Base-by-base conservation (phyloP, 805 yeast species). In the Candida pseudofarinosa region DNA sequence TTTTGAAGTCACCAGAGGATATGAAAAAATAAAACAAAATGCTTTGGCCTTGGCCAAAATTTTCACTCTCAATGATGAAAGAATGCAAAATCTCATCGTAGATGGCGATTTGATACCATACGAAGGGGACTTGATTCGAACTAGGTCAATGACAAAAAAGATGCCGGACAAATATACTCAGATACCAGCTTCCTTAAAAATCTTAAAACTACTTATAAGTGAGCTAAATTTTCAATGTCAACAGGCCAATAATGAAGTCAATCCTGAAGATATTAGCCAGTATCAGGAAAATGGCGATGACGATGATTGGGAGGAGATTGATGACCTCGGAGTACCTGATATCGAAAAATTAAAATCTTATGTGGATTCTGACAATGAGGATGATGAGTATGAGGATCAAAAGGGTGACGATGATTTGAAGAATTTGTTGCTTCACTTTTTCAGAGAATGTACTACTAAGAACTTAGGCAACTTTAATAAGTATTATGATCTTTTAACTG, bases 1-100 rank as follows among this genome's bases (percentile, higher is more conserved):
- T 2, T 90, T 88, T 61, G 91, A 87, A 52, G 80, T 83, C 1
- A 77, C 90, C 33, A 73, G 91, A 46, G 97, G 97, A 0, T 81
- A 75, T 43, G 85, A 81, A 19, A 80, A 80, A 44, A 88, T 90
- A 38, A 73, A 77, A 47, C 79, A 71, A 35, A 80, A 79, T 53
- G 75, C 86, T n/a, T 57, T 76, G 20, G 96, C 97, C 0, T 69
- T 93, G 33, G 81, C 80, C 26, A 77, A 77, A 42, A 66, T 93
- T 1, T 88, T 73, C 53, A 67, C 77, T 20, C 62, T 84, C n/a
- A 66, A 74, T 15, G 87, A 84, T 45, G 56, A 66, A 1, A 63
- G 81, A 7, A 58, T 89, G 2, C 69, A 71, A 23, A 45, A 56
- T 0, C 56, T 88, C 3, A 45, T 63, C 3, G 96, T 90, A 0